Conservation (phyloP, 1,284 basidiomycete species). For the Cryptococcus jaspeensis region DNA sequence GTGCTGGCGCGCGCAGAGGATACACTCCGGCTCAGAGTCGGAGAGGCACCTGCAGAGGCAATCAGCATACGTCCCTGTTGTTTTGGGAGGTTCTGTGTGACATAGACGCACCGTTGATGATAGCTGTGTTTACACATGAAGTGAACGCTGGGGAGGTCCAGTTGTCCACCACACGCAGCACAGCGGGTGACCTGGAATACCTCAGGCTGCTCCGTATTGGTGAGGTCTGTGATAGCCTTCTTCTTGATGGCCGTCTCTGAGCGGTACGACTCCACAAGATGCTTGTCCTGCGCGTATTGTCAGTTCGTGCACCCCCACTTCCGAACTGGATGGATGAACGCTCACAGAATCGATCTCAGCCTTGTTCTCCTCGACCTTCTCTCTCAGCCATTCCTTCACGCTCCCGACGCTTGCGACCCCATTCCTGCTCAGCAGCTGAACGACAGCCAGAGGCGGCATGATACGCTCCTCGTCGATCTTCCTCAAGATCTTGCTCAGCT, state of each 20-base stretch:
- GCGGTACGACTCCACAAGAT: constrained; percentile 81
- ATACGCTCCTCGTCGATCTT: constrained; percentile 75
- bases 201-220: constrained; percentile 70
- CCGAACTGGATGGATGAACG: constrained; percentile 10
- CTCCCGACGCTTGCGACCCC: constrained; percentile 83
- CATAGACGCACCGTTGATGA: constrained; percentile 71
- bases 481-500: constrained; percentile 69
- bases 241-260: constrained; percentile 77
- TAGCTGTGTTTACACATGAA: constrained; percentile 99
- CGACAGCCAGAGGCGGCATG: constrained; percentile 81
- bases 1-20: constrained; percentile 78
- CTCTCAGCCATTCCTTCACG: constrained; percentile 83
- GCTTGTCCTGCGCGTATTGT: constrained; percentile 63
- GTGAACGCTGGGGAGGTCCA: constrained; percentile 89
- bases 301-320: not conserved
- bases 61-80: not conserved
- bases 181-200: constrained; percentile 94
- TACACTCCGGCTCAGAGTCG: constrained; percentile 85
- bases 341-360: constrained; percentile 76
- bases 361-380: constrained; percentile 68
- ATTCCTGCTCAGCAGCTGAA: constrained; percentile 83
- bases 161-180: constrained; percentile 77
- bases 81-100: not conserved
- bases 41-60: constrained; percentile 64
- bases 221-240: constrained; percentile 75